Conservation (phyloP, 1,284 basidiomycete species). For the Apiotrichum montevideense region DNA sequence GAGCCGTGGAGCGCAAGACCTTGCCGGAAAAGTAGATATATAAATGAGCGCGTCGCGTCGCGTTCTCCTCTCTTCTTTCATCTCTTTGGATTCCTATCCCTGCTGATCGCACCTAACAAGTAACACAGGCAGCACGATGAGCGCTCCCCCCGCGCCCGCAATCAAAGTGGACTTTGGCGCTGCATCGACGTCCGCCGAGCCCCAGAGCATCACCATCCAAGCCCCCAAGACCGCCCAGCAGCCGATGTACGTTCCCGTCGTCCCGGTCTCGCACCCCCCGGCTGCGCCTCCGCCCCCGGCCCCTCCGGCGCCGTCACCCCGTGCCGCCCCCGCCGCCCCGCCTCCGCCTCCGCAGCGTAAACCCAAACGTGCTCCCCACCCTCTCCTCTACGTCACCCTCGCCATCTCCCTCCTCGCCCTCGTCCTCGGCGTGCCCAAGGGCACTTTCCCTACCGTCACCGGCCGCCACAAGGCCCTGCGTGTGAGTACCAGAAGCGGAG, state of each 20-base stretch:
- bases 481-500: conserved; percentile 19
- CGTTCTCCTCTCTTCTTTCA: too few relatives aligned
- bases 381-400: conserved; percentile 39
- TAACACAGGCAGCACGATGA: background rate
- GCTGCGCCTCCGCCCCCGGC: background rate
- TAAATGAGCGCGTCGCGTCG: too few relatives aligned
- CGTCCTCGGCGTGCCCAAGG: conserved; percentile 40
- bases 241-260: background rate
- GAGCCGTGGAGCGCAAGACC: too few relatives aligned
- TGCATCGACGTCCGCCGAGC: background rate
- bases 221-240: too few relatives aligned
- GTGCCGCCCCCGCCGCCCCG: background rate
- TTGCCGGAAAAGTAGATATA: too few relatives aligned
- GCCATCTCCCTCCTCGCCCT: conserved; percentile 29
- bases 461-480: conserved; percentile 38
- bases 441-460: conserved; percentile 36
- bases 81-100: too few relatives aligned
- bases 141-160: background rate
- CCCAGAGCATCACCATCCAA: background rate
- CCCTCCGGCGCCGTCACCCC: background rate
- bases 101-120: too few relatives aligned
- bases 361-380: conserved; percentile 24
- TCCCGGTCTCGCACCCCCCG: background rate
- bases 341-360: too few relatives aligned
- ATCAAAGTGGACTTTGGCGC: background rate